Evolutionary conservation across 208 protist species (phyloP), one percentile per base, ranked within the genome.

Genomic region (Leishmania turanica): DNA sequence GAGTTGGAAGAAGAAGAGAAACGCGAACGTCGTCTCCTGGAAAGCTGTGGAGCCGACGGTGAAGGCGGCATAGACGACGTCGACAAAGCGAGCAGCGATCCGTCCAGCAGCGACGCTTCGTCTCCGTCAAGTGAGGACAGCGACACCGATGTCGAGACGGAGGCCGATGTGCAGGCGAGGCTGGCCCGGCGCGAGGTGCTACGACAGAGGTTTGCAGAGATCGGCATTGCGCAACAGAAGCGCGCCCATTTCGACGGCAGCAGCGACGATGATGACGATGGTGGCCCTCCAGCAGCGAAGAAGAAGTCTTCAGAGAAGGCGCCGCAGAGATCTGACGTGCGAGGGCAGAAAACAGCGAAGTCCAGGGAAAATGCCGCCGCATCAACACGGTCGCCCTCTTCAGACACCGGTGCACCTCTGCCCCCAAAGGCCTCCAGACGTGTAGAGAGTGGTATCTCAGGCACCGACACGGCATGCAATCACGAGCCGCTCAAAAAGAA

Each of bases 1-100:
- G 92, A 96, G 66, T 82, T 78, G 11, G 86, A 86, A 19, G 89
- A 75, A 68, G 84, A 89, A 45, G 88, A 87, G 40, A 77, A 87
- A 53, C 54, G 75, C 2, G 80, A 90, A 64, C 75, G 31, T 24
- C 77, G 77, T 53, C 64, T 87, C 13, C 60, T 79, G 54, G 79
- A 79, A 15, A 77, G 77, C 7, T 31, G 75, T n/a, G 68, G 66
- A 19, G 65, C 65, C 5, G 70, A 73, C 53, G 56, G 58, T 70
- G 68, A 75, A 34, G 24, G 1, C 40, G 56, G 68, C 6, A 37
- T 5, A 9, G 4, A 66, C 27, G 34, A 8, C 13, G 74, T 19
- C 3, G 45, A 65, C 51, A 24, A 31, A 19, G 54, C 13, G 34
- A n/a, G n/a, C 80, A 64, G 40, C 11, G 56, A 76, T 37, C 45